A percentile compares a stretch with the other conserved stretches of the same genome.
These are phyloP conservation scores for Zygnema cylindricum DNA, from an alignment of 139 green algal genomes.

Conservation along the genomic window DNA sequence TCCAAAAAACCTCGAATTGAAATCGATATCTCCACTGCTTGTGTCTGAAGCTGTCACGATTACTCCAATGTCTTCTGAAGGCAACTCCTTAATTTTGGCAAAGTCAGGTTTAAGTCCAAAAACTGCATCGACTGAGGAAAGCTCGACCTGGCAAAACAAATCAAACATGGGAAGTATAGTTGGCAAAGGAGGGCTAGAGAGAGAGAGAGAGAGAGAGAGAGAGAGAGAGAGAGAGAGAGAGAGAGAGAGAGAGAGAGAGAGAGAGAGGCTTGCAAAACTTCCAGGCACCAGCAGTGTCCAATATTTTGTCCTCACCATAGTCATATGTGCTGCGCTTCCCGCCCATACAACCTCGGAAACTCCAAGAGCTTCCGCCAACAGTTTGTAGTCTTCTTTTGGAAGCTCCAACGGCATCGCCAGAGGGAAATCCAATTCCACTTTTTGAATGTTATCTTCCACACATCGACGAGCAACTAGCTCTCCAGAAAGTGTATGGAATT, in stretches of 20 bases:
- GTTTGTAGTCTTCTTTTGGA: neutral
- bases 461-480: constrained; percentile 20
- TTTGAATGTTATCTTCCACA: neutral
- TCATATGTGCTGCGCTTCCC: neutral
- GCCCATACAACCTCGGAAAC: neutral
- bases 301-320: neutral
- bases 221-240: neutral
- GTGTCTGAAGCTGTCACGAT: constrained; percentile 6
- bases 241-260: neutral
- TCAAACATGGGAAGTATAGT: neutral
- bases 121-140: constrained; percentile 18
- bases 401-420: neutral
- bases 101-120: constrained; percentile 40
- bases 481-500: constrained; percentile 52
- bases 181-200: neutral
- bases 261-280: neutral
- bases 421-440: neutral
- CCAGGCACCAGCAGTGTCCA: neutral
- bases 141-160: constrained; percentile 35
- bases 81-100: neutral
- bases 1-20: constrained; percentile 82
- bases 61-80: constrained; percentile 13
- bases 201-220: neutral
- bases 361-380: neutral
- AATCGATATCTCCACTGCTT: constrained; percentile 52